Base-by-base conservation (phyloP, 2,329 filamentous ascomycete genomes). In the Phyllosticta citriasiana region DNA sequence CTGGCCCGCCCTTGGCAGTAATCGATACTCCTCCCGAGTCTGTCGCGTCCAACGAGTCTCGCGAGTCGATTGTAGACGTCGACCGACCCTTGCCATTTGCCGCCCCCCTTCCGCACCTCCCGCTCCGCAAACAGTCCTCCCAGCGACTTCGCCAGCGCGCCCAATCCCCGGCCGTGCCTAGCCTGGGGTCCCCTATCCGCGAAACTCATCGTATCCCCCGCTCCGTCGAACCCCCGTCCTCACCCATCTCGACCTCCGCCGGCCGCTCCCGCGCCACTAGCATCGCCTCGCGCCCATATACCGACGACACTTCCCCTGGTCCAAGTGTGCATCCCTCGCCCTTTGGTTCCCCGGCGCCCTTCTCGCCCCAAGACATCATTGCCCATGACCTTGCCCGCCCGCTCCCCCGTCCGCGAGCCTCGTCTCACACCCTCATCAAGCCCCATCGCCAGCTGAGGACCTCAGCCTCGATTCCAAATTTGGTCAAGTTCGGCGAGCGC, bases 381-480 rank as follows among this genome's bases (percentile, higher is more conserved):
- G 59, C 57, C n/a, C 26, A 55, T 9, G 50, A 57, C 33, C 60
- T 56, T 30, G 55, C 53, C 26, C 40, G 27, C 12, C 30, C 51
- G 25, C 60, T 50, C 12, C 47, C 53, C 26, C 60, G 60, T 35
- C 60, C 60, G 9, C 60, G 60, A 33, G 69, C 64, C 56, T 69
- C 71, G 6, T 72, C 73, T 26, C 69, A 71, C 24, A 62, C 60
- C 1, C 57, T 53, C 33, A 57, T 22, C 26, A 40, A 62, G 56
- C 60, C 60, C 7, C 56, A 55, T 22, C 60, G 56, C 24, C 8
- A 19, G 33, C 62, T 75, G 24, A 66, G 72, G 57, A 66, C 70
- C 5, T 70, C 72, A 1, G 71, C 71, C 16, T 76, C 74, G 22
- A 74, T 74, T 57, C 71, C 73, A 2, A 71, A 73, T 65, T 73